Evolutionary conservation across 2,329 filamentous ascomycete genomes (phyloP).

Genomic region (Claviceps africana): DNA sequence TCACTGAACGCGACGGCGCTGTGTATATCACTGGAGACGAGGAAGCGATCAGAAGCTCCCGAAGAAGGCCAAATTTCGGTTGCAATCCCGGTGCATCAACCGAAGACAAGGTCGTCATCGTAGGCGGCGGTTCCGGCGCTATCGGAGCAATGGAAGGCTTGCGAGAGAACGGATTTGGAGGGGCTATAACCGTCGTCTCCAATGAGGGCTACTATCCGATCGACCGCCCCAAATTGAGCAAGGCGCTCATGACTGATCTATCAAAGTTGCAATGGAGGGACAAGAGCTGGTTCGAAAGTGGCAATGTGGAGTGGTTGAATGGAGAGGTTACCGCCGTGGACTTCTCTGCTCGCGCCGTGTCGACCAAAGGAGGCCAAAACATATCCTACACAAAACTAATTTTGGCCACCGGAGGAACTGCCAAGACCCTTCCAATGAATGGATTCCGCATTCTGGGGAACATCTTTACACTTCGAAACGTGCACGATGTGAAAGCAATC

Average conservation of each 20-base stretch:
- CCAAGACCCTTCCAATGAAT: slow-evolving; percentile 60
- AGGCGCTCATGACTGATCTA: slow-evolving; percentile 72
- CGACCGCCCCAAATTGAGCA: slow-evolving; percentile 90
- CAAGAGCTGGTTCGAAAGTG: slow-evolving; percentile 59
- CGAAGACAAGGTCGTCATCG: slow-evolving; percentile 54
- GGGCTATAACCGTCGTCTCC: slow-evolving; percentile 68
- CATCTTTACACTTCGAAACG: slow-evolving; percentile 68
- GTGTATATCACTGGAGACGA: slow-evolving; percentile 78
- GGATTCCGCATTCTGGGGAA: slow-evolving; percentile 80
- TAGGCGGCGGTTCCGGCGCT: slow-evolving; percentile 77
- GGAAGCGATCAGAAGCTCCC: slow-evolving; percentile 59
- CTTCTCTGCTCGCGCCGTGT: slow-evolving; percentile 57
- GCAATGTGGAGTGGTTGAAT: slow-evolving; percentile 41
- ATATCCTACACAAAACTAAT: slow-evolving; percentile 76
- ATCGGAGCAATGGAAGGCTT: slow-evolving; percentile 72
- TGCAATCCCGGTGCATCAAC: slow-evolving; percentile 37
- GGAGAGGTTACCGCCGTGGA: slow-evolving; percentile 62
- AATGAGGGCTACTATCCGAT: slow-evolving; percentile 78
- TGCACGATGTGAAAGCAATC: slow-evolving; percentile 69
- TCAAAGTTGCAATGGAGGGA: slow-evolving; percentile 67
- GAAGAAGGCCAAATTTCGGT: slow-evolving; percentile 59
- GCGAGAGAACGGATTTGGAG: slow-evolving; percentile 66
- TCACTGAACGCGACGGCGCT: slow-evolving; percentile 66
- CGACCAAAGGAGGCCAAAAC: slow-evolving; percentile 60
- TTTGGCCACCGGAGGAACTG: slow-evolving; percentile 72